Percentiles rank a stretch among this genome's conserved stretches.
Conservation (phyloP, 208 protist species). For the Trichomonas gallinae region DNA sequence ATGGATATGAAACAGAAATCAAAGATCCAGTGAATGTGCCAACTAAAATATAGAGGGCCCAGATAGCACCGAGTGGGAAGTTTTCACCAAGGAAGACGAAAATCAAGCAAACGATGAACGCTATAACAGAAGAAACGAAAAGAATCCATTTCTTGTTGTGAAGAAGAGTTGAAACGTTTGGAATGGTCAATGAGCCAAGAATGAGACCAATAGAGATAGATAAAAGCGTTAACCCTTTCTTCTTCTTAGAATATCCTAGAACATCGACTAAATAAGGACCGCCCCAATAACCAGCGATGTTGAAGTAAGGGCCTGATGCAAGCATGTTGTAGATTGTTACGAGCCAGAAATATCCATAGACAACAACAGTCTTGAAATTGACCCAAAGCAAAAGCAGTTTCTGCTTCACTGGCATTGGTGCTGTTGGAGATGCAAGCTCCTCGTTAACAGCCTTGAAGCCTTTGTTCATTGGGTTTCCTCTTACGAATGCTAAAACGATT, state of each 20-base stretch:
- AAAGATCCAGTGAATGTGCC: neutral
- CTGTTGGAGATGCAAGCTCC: neutral
- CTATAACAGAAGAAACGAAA: neutral
- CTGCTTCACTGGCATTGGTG: neutral
- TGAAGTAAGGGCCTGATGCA: neutral
- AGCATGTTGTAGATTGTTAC: neutral
- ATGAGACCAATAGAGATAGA: neutral
- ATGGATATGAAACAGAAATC: neutral
- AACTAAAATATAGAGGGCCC: neutral
- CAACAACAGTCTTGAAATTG: neutral
- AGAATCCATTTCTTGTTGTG: neutral
- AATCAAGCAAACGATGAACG: neutral
- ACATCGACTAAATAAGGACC: neutral
- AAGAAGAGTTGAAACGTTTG: neutral
- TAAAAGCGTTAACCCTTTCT: neutral
- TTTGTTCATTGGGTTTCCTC: neutral
- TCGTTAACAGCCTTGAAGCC: neutral
- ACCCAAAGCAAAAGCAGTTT: neutral
- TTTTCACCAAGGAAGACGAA: neutral
- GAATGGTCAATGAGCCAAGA: neutral
- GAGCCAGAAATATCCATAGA: neutral
- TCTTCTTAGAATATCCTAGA: neutral
- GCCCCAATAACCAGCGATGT: neutral
- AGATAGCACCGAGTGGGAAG: neutral
- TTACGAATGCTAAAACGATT: neutral